phyloP scores from a whole-genome alignment of 306 rosid species.

The Myrica gale region DNA sequence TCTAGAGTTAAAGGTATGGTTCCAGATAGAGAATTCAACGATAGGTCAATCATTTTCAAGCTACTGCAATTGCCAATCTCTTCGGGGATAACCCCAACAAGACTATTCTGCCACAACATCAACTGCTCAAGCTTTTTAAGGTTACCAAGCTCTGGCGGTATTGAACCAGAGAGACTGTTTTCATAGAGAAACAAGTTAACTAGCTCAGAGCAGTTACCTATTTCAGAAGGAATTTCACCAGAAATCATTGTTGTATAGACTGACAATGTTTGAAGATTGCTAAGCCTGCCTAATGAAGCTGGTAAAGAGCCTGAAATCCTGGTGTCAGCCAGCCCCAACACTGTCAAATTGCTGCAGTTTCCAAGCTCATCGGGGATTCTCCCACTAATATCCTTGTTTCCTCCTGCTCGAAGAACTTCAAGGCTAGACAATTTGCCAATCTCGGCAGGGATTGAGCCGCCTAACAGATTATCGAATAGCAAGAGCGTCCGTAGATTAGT shows the following conservation, averaged over 20 bases:
- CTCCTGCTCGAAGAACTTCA: slow-evolving; percentile 73
- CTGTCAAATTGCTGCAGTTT: slow-evolving; percentile 65
- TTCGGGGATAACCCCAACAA: slow-evolving; percentile 69
- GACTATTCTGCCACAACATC: slow-evolving; percentile 80
- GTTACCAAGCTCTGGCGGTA: slow-evolving; percentile 76
- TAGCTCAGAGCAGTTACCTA: slow-evolving; percentile 91
- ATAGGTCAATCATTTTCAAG: slow-evolving; percentile 78
- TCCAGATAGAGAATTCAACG: slow-evolving; percentile 81
- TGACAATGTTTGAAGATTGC: slow-evolving; percentile 68
- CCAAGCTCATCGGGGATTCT: slow-evolving; percentile 76
- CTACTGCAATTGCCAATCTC: slow-evolving; percentile 80
- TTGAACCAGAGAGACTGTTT: slow-evolving; percentile 75
- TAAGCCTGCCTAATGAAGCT: slow-evolving; percentile 65
- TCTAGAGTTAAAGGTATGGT: slow-evolving; percentile 72
- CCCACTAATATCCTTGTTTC: slow-evolving; percentile 70
- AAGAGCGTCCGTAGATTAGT: slow-evolving; percentile 39
- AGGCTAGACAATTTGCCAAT: slow-evolving; percentile 58
- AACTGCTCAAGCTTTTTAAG: slow-evolving; percentile 71
- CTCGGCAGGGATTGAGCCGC: slow-evolving; percentile 49
- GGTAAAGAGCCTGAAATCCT: slow-evolving; percentile 71
- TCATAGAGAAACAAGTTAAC: slow-evolving; percentile 76
- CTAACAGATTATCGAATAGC: slow-evolving; percentile 63
- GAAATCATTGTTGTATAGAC: slow-evolving; percentile 88
- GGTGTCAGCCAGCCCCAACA: slow-evolving; percentile 79
- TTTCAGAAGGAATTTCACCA: slow-evolving; percentile 80